Evolutionary conservation across 2,329 filamentous ascomycete species (phyloP), one percentile per base, ranked within the genome.

Genomic region (Lasiodiplodia hormozganensis): DNA sequence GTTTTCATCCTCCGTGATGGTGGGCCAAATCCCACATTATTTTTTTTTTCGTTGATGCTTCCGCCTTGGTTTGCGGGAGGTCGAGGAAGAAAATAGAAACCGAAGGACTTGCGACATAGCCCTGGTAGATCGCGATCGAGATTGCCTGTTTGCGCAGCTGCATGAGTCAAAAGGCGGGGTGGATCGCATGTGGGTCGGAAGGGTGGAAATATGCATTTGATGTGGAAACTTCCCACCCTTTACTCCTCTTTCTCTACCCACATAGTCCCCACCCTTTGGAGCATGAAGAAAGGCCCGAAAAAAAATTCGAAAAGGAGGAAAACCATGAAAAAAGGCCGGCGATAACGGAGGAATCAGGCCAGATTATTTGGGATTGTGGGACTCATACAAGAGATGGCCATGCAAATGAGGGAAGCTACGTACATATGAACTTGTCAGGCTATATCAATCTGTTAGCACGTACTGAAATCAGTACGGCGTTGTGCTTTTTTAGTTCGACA

Each of bases 31-130:
- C 60, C 60, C 60, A 64, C 60, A 16, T 10, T 25, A 11, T 60
- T 38, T 52, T 52, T 60, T 62, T 64, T 64, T 64, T 64, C 60
- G 60, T 64, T 64, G 60, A 52, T 53, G 5, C 47, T 52, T 23
- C 16, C 31, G 23, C 60, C 31, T 21, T 52, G 31, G 21, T 21
- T 47, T 21, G 60, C 36, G 60, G 60, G 47, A 52, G 31, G 12
- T 64, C 31, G 60, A 64, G 60, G 60, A 64, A 64, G 23, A 62
- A 43, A 2, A 43, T 12, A 21, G 43, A 47, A 47, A 2, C 7
- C 43, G 10, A 14, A 47, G 11, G 43, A 47, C 18, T 18, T 21
- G 43, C n/a, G n/a, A 47, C 1, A 10, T n/a, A 16, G 43, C 43
- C 43, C 16, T 18, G 40, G 40, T 18, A 3, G 40, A 47, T 47